Evolutionary conservation across 768 basidiomycete species (phyloP).

Genomic region (Boletellus ananiceps): DNA sequence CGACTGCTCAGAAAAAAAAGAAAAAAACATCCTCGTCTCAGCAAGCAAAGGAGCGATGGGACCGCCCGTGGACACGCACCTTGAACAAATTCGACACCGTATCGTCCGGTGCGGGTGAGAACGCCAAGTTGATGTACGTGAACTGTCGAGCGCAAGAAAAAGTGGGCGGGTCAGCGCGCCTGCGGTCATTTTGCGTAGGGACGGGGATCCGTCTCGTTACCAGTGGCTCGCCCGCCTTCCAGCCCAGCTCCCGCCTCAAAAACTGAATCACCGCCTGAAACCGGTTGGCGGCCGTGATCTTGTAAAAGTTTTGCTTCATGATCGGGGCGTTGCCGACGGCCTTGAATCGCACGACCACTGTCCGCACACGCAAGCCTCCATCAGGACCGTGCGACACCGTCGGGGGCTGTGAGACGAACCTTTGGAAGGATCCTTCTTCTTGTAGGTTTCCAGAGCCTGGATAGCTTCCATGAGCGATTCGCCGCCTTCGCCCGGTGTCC

Average conservation of each 20-base stretch:
- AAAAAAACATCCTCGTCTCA: neutral
- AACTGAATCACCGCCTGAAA: slow-evolving; percentile 97
- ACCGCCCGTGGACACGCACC: slow-evolving; percentile 30
- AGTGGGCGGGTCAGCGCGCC: slow-evolving; percentile 1
- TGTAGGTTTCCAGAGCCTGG: slow-evolving; percentile 79
- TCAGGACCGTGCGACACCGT: neutral
- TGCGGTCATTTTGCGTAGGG: no score
- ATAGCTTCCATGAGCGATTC: slow-evolving; percentile 44
- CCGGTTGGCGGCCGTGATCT: slow-evolving; percentile 89
- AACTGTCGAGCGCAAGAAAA: slow-evolving; percentile 34
- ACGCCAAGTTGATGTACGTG: slow-evolving; percentile 74
- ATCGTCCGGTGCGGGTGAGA: slow-evolving; percentile 74
- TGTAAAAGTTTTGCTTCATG: slow-evolving; percentile 99
- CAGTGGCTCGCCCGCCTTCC: slow-evolving; percentile 81
- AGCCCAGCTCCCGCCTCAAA: slow-evolving; percentile 80
- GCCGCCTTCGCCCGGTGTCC: slow-evolving; percentile 31
- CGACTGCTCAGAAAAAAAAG: slow-evolving; percentile 41
- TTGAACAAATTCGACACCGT: slow-evolving; percentile 68
- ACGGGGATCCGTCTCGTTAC: slow-evolving; percentile 40
- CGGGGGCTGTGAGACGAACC: slow-evolving; percentile 37
- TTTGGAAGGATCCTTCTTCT: slow-evolving; percentile 79
- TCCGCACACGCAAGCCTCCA: neutral
- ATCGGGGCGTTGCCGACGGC: slow-evolving; percentile 97
- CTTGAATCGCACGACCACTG: slow-evolving; percentile 96
- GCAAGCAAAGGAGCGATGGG: neutral